Percentiles rank a stretch among this genome's conserved stretches.
These are phyloP conservation scores for Pichia heedii DNA, from an alignment of 805 yeast species.

Conservation along the genomic window DNA sequence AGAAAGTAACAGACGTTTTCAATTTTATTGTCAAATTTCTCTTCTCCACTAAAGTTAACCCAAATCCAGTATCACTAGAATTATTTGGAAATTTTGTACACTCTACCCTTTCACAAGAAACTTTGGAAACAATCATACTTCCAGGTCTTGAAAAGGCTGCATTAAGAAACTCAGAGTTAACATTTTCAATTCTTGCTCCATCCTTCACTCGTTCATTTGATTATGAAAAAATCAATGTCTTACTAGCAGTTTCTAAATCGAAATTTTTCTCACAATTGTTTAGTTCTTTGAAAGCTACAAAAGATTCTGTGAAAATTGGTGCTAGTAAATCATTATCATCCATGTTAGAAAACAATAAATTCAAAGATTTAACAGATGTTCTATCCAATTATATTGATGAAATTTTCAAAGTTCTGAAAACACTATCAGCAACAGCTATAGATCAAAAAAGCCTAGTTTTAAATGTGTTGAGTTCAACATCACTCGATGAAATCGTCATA, in stretches of 20 bases:
- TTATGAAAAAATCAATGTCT: slow-evolving; percentile 30
- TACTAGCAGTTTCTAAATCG: slow-evolving; percentile 28
- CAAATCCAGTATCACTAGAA: slow-evolving; percentile 13
- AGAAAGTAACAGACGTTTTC: slow-evolving; percentile 12
- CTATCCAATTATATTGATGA: slow-evolving; percentile 38
- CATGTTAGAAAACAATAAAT: slow-evolving; percentile 14
- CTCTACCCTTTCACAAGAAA: slow-evolving; percentile 1
- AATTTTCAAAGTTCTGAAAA: slow-evolving; percentile 46
- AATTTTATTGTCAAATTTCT: slow-evolving; percentile 30
- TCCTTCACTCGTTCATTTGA: slow-evolving; percentile 34
- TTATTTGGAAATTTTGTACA: slow-evolving; percentile 14
- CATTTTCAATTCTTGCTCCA: slow-evolving; percentile 48
- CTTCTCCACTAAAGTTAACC: slow-evolving; percentile 25
- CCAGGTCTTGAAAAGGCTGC: slow-evolving; percentile 68
- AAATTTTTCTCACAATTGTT: slow-evolving; percentile 45
- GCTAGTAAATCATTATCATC: slow-evolving; percentile 31
- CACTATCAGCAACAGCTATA: slow-evolving; percentile 43
- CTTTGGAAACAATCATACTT: slow-evolving; percentile 12
- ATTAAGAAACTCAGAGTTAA: slow-evolving; percentile 68
- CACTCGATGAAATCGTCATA: slow-evolving; percentile 11
- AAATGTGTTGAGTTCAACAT: slow-evolving; percentile 30
- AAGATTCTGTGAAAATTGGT: slow-evolving; percentile 49
- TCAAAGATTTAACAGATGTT: slow-evolving; percentile 20
- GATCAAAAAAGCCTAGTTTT: slow-evolving; percentile 58
- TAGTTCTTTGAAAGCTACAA: slow-evolving; percentile 58